Base-by-base conservation (phyloP, 1,284 basidiomycete genomes). In the Apiotrichum siamense region DNA sequence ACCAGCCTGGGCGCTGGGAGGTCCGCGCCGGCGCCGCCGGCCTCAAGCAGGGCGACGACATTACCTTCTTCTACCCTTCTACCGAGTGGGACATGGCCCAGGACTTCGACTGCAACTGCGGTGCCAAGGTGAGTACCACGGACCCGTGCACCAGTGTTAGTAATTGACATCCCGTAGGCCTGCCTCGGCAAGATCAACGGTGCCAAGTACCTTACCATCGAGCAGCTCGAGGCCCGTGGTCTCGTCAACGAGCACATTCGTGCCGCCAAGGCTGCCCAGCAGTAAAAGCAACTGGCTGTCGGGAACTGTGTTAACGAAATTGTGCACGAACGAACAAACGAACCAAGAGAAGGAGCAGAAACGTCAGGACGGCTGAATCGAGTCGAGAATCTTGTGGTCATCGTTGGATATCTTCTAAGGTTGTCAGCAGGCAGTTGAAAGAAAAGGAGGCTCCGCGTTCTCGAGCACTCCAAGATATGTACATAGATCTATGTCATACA, bases 21-120 rank as follows among this genome's bases (percentile, higher is more conserved):
- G 65, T 79, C 1, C 61, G 77, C 70, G 72, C 72, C 57, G 60
- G 69, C 7, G 57, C 56, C 26, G 29, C 61, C 35, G 69, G 71
- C 36, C 54, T 77, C 20, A 56, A 61, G 12, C 47, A 59, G 48
- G 81, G 82, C 67, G 66, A 81, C 65, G 60, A 65, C 27, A 54
- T 78, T 35, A 76, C 75, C 0, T 84, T 81, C 66, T 84, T 84
- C 65, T 85, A 85, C 66, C 83, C 83, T 15, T 80, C 78, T 57
- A 85, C 82, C 7, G 83, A 85, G 65, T 85, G 83, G 83, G 77
- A 81, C 47, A 84, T 85, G 83, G 81, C 77, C 13, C 81, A 82
- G 61, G 77, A 80, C 1, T 86, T 86, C 62, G 68, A 76, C 26
- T 85, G 83, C 67, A 59, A 67, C 31, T 84, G 83, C 63, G 75